A percentile compares a stretch with the other conserved stretches of the same genome.
Evolutionary conservation across 2,329 filamentous ascomycete genomes (phyloP).

Genomic region (Arthrobotrys entomopaga): DNA sequence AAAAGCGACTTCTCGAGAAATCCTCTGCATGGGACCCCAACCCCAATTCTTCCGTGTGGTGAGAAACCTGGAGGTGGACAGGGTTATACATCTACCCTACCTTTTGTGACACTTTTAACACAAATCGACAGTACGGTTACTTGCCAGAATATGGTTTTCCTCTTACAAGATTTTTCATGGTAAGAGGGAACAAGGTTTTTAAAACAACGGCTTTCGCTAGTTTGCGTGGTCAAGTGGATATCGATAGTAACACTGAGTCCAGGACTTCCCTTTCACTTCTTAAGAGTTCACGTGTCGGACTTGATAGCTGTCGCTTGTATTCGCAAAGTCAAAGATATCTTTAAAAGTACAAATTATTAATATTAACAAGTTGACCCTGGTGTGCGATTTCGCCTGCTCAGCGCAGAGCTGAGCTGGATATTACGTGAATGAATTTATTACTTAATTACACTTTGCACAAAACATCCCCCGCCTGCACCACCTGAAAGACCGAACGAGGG

Average conservation of each 20-base stretch:
- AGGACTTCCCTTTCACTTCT: conserved; percentile 1
- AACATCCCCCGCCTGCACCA: conserved; percentile 39
- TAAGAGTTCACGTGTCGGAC: conserved; percentile 34
- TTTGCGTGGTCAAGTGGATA: conserved; percentile 42
- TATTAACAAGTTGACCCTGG: no score
- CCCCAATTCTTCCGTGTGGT: conserved; percentile 52
- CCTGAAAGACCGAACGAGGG: conserved; percentile 47
- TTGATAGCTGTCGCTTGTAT: conserved; percentile 3
- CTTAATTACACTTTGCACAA: conserved; percentile 52
- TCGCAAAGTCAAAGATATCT: no score
- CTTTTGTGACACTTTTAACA: conserved; percentile 40
- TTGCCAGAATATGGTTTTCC: conserved; percentile 19
- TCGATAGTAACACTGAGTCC: conserved; percentile 24
- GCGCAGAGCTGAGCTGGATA: conserved; percentile 26
- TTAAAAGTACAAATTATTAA: no score
- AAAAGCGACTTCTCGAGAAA: conserved; percentile 8
- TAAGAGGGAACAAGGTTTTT: conserved; percentile 53
- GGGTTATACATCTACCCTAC: conserved; percentile 34
- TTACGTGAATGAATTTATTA: conserved; percentile 45
- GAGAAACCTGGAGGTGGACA: conserved; percentile 32
- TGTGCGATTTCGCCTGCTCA: no score
- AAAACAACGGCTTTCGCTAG: conserved; percentile 56
- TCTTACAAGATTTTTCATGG: conserved; percentile 46
- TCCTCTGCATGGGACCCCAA: conserved; percentile 41
- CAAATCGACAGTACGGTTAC: conserved; percentile 45